Evolutionary conservation across 257 asterid species (phyloP), one percentile per base, ranked within the genome.

Genomic region (Ilex asprella): DNA sequence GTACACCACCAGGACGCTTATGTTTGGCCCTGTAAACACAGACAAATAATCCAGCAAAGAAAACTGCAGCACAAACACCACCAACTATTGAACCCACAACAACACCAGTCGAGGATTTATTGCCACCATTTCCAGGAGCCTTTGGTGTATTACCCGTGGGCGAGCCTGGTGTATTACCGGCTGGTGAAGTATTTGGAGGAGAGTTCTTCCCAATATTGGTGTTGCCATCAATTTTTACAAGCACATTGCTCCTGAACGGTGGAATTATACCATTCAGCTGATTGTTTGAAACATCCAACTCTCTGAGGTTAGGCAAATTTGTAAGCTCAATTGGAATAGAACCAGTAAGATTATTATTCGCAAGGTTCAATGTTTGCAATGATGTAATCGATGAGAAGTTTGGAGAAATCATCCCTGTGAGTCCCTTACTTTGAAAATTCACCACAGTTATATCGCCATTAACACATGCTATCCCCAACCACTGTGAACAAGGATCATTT

Each of bases 11-110:
- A 41, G 74, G 69, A 7, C 68, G 73, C 79, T 80, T 85, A 10
- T 39, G 61, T 66, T 91, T 83, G 14, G 76, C 71, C 59, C 74
- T 67, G 31, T 61, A 67, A 55, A 79, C 31, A 59, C 76, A 84
- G 67, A 84, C 71, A 14, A 78, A 75, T 39, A 85, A 21, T 41
- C 93, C 92, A 29, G 81, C 84, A 67, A 75, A 41, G 49, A 70
- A 62, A 53, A 82, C n/a, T 3, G 66, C 65, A 15, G 69, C 82
- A n/a, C 82, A 80, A 52, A 79, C 76, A 12, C 85, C 84, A 12
- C 88, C 95, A 43, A 90, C 74, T 16, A 85, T 86, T 0, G 87
- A 80, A 6, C 97, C 96, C 21, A 78, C 82, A 58, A 90, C 74
- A 15, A 67, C 76, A 12, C 87, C 85, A 3, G 80, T 66, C 0